phyloP scores from a whole-genome alignment of 2,329 filamentous ascomycete species.

The Alternaria triticina region DNA sequence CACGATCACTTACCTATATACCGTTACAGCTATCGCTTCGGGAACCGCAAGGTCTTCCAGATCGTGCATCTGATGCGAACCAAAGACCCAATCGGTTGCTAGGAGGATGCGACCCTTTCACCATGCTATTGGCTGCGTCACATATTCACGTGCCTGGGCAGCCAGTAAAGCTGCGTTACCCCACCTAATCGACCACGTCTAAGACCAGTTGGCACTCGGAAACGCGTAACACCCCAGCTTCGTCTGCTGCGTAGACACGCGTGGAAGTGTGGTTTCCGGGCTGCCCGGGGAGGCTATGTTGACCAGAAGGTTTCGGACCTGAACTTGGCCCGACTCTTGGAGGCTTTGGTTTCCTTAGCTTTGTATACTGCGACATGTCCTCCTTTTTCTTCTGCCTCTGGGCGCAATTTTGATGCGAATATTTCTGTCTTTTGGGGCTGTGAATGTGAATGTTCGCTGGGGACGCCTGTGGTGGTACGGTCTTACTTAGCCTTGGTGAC shows the following conservation, averaged over 20 bases:
- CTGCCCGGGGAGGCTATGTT: slow-evolving; percentile 3
- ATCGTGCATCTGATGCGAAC: slow-evolving; percentile 4
- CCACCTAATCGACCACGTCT: slow-evolving; percentile 5
- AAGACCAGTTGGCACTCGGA: slow-evolving; percentile 8
- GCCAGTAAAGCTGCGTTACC: slow-evolving; percentile 2
- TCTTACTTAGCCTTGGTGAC: slow-evolving; percentile 8
- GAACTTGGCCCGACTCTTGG: not conserved
- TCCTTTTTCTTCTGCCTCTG: not conserved
- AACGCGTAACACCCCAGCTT: slow-evolving; percentile 11
- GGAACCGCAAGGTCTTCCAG: slow-evolving; percentile 6
- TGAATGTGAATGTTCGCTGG: not conserved
- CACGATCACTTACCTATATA: slow-evolving; percentile 1
- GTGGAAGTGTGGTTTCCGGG: not conserved
- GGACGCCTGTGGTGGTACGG: not conserved
- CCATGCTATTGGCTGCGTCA: slow-evolving; percentile 2
- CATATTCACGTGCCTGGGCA: slow-evolving; percentile 7
- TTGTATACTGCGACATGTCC: not conserved
- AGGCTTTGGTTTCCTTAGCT: not conserved
- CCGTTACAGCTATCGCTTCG: not conserved
- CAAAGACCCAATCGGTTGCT: slow-evolving; percentile 8
- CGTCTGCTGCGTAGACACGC: not conserved
- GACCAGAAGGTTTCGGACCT: not conserved
- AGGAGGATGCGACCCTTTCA: not conserved
- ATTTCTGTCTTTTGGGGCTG: not conserved
- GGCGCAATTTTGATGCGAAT: not conserved